Percentiles rank a stretch among this genome's conserved stretches.
Conservation (phyloP, 2,329 filamentous ascomycete genomes). For the Amphichorda felina region DNA sequence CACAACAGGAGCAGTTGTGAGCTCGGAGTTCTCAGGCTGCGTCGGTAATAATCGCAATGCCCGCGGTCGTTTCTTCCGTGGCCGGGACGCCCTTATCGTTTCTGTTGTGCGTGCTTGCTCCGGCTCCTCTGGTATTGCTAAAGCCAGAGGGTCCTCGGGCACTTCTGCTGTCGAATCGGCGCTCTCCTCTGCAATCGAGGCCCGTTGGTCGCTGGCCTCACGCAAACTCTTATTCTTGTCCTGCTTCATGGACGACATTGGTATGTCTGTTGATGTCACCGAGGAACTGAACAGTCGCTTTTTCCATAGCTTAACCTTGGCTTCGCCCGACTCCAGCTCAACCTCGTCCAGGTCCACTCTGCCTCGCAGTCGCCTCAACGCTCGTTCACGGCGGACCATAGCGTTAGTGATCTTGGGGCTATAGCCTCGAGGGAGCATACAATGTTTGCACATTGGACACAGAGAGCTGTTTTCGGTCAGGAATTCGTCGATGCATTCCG, state of each 20-base stretch:
- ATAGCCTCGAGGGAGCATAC: conserved; percentile 58
- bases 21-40: conserved; percentile 21
- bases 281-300: conserved; percentile 20
- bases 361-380: conserved; percentile 49
- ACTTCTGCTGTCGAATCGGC: no score
- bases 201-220: neutral
- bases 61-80: conserved; percentile 16
- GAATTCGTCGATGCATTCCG: conserved; percentile 82
- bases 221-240: neutral
- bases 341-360: conserved; percentile 31
- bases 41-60: conserved; percentile 21
- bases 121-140: neutral
- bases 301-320: conserved; percentile 22
- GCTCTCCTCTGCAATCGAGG: neutral
- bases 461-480: conserved; percentile 68
- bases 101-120: conserved; percentile 1
- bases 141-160: neutral
- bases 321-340: conserved; percentile 18
- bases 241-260: conserved; percentile 12
- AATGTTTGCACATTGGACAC: conserved; percentile 84
- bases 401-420: conserved; percentile 66
- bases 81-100: conserved; percentile 8
- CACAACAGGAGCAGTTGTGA: conserved; percentile 10
- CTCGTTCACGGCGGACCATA: conserved; percentile 74
- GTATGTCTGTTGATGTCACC: conserved; percentile 9